A percentile compares a stretch with the other conserved stretches of the same genome.
These are phyloP conservation scores for Alternaria triticimaculans DNA, from an alignment of 2,329 filamentous ascomycete genomes.

Conservation along the genomic window DNA sequence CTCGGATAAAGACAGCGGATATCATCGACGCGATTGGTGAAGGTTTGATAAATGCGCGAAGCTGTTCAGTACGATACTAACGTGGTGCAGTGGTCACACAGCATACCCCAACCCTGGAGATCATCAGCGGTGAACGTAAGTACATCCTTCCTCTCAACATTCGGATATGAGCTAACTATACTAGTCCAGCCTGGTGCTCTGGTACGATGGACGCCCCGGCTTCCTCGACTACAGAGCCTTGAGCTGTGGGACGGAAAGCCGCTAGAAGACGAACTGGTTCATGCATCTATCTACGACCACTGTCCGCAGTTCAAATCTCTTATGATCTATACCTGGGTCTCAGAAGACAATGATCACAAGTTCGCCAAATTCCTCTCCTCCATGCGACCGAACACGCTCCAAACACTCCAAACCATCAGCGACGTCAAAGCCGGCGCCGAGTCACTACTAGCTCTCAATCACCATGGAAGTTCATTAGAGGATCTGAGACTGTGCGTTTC, in stretches of 20 bases:
- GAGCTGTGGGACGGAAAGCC: conserved; percentile 67
- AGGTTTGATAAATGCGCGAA: conserved; percentile 38
- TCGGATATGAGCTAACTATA: conserved; percentile 10
- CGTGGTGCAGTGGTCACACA: conserved; percentile 51
- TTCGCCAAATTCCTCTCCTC: conserved; percentile 65
- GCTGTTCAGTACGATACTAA: conserved; percentile 18
- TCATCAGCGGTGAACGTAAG: conserved; percentile 62
- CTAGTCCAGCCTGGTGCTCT: conserved; percentile 61
- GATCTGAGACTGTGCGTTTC: conserved; percentile 60
- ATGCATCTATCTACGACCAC: conserved; percentile 60
- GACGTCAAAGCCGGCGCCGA: conserved; percentile 61
- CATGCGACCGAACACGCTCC: conserved; percentile 64
- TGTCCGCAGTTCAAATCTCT: conserved; percentile 69
- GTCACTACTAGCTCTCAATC: conserved; percentile 61
- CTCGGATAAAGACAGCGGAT: conserved; percentile 49
- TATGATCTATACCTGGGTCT: conserved; percentile 62
- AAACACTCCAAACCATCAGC: conserved; percentile 65
- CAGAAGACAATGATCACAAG: conserved; percentile 61
- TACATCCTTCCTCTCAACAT: neutral
- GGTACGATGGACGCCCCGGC: conserved; percentile 63
- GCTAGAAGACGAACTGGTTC: conserved; percentile 61
- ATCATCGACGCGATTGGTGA: conserved; percentile 59
- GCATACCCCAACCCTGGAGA: conserved; percentile 63
- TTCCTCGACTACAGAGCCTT: conserved; percentile 65
- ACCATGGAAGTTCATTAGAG: conserved; percentile 62